These are phyloP conservation scores for Penicillium olsonii DNA, from an alignment of 2,329 filamentous ascomycete genomes.

Conservation along the genomic window DNA sequence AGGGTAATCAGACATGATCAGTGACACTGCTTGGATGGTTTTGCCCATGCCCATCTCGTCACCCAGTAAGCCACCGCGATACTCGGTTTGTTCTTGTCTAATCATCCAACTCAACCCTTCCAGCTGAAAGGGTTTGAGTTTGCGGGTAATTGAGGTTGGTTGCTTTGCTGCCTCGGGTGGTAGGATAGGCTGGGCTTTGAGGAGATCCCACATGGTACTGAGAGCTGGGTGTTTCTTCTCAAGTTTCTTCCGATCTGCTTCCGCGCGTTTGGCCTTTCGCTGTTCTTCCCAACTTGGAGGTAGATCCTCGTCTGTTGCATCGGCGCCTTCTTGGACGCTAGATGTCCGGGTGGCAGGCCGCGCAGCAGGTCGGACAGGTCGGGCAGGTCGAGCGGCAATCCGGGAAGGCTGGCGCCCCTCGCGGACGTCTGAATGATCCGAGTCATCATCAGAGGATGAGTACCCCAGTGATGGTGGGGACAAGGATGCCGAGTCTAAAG, in stretches of 20 bases:
- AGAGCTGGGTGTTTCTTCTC: constrained; percentile 77
- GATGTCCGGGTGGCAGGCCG: not conserved
- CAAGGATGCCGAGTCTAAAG: too few species aligned
- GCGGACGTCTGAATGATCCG: too few species aligned
- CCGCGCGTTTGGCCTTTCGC: constrained; percentile 30
- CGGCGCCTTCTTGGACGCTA: not conserved
- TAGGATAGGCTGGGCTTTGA: constrained; percentile 69
- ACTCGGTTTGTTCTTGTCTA: constrained; percentile 80
- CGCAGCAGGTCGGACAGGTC: not conserved
- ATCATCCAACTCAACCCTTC: constrained; percentile 95
- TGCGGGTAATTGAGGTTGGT: constrained; percentile 75
- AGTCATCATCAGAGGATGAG: not conserved
- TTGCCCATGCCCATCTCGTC: constrained; percentile 99
- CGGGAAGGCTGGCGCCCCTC: too few species aligned
- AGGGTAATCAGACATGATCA: constrained; percentile 97
- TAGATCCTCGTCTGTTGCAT: constrained; percentile 6
- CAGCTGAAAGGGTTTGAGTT: constrained; percentile 89
- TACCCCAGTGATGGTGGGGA: not conserved
- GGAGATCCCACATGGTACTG: constrained; percentile 78
- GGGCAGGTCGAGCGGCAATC: not conserved
- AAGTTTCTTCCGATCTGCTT: constrained; percentile 65
- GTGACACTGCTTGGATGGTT: constrained; percentile 94
- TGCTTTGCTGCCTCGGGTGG: constrained; percentile 66
- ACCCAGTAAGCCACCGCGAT: constrained; percentile 86
- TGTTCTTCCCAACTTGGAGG: constrained; percentile 18